Evolutionary conservation across 208 protist genomes (phyloP).

Genomic region (Kentomonas sorsogonicus): DNA sequence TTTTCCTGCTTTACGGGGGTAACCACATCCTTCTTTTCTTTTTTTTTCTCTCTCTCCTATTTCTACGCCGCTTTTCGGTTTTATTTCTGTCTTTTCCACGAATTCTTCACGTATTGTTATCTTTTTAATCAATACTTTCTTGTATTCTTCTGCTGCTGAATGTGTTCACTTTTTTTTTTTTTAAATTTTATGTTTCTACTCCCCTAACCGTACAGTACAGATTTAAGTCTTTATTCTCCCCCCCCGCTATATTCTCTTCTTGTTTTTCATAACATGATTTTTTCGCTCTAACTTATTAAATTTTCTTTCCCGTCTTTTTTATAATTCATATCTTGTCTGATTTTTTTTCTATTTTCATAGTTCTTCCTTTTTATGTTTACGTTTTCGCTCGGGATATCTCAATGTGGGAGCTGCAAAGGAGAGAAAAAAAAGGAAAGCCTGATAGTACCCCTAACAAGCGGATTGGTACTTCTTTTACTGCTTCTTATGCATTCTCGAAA

Average conservation of each 20-base stretch:
- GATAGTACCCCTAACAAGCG: too few species aligned
- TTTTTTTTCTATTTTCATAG: not conserved
- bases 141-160: not conserved
- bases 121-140: too few species aligned
- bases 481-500: too few species aligned
- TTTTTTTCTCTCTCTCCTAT: constrained; percentile 6
- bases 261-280: constrained; percentile 5
- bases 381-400: not conserved
- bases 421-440: too few species aligned
- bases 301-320: constrained; percentile 1
- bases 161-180: not conserved
- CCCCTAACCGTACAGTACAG: too few species aligned
- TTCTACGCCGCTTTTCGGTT: constrained; percentile 1
- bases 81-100: constrained; percentile 1
- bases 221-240: too few species aligned
- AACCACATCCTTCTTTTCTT: not conserved
- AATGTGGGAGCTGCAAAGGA: too few species aligned
- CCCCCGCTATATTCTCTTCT: too few species aligned
- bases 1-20: too few species aligned
- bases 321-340: not conserved
- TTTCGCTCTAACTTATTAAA: constrained; percentile 7
- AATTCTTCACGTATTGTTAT: not conserved
- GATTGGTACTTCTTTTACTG: too few species aligned
- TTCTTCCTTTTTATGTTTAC: constrained; percentile 4
- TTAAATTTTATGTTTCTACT: too few species aligned